Evolutionary conservation across 2,329 filamentous ascomycete genomes (phyloP).

Genomic region (Truncatella angustata): DNA sequence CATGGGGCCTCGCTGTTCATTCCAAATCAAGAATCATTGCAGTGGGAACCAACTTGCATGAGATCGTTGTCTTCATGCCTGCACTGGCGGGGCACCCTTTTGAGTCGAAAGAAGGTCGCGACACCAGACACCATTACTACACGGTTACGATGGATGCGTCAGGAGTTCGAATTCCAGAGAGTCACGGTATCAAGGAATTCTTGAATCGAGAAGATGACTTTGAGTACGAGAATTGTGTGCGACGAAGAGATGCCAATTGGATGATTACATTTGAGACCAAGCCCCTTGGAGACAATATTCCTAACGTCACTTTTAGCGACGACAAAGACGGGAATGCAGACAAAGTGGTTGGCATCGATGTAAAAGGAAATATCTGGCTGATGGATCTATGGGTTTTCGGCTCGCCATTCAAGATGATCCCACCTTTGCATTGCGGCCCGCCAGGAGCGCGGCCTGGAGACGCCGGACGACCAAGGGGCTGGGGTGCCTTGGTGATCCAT

Average conservation of each 20-base stretch:
- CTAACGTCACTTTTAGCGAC: slow-evolving; percentile 51
- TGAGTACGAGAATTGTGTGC: slow-evolving; percentile 33
- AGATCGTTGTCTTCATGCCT: slow-evolving; percentile 32
- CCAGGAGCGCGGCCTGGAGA: background rate
- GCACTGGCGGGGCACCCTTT: slow-evolving; percentile 19
- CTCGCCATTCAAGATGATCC: slow-evolving; percentile 14
- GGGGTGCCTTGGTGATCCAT: slow-evolving; percentile 48
- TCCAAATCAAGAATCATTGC: slow-evolving; percentile 79
- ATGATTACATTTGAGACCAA: slow-evolving; percentile 45
- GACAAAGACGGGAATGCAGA: slow-evolving; percentile 45
- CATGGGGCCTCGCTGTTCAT: slow-evolving; percentile 89
- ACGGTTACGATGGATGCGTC: slow-evolving; percentile 15
- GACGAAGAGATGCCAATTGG: slow-evolving; percentile 45
- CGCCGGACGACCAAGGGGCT: slow-evolving; percentile 33
- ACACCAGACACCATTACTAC: background rate
- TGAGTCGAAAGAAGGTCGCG: background rate
- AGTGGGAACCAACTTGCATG: slow-evolving; percentile 70
- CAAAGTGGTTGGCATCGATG: slow-evolving; percentile 50
- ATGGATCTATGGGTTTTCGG: slow-evolving; percentile 50
- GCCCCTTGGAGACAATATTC: slow-evolving; percentile 43
- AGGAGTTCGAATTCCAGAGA: slow-evolving; percentile 8
- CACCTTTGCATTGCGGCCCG: slow-evolving; percentile 14
- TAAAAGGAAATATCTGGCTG: slow-evolving; percentile 47
- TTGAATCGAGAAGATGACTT: slow-evolving; percentile 13
- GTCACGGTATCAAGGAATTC: too few species aligned